phyloP scores from a whole-genome alignment of 1,284 basidiomycete genomes.

The Rhodotorula sp. region DNA sequence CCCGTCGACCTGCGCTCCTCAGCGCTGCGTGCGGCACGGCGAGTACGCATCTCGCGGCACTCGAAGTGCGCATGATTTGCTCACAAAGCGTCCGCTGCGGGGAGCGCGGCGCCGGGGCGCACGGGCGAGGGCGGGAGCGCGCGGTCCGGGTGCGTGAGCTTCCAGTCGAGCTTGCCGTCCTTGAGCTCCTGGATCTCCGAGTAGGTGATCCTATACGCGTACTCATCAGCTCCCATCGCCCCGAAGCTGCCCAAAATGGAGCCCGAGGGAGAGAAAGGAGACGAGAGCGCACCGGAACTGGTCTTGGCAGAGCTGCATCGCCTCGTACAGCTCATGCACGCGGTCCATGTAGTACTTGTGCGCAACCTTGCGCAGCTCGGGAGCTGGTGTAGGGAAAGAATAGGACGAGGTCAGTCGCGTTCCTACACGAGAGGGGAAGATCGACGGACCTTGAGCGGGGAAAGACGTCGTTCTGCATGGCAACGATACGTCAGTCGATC shows the following conservation, averaged over 20 bases:
- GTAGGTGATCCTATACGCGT: constrained; percentile 20
- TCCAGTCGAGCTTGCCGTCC: constrained; percentile 30
- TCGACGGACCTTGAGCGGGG: constrained; percentile 12
- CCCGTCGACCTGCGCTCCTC: no score
- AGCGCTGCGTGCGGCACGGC: no score
- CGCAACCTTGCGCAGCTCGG: constrained; percentile 34
- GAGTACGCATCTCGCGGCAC: no score
- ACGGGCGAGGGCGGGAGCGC: constrained; percentile 8
- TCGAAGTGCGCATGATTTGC: no score
- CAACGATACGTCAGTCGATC: not conserved
- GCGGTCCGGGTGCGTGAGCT: constrained; percentile 17
- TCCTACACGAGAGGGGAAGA: no score
- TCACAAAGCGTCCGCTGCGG: not conserved
- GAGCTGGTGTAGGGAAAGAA: not conserved
- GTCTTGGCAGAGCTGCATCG: constrained; percentile 34
- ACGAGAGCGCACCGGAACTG: constrained; percentile 28
- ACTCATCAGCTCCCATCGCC: no score
- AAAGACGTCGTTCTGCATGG: constrained; percentile 4
- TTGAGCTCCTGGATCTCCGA: constrained; percentile 36
- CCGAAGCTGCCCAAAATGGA: no score
- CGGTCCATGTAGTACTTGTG: constrained; percentile 40
- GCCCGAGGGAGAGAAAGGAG: not conserved
- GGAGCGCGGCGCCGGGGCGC: not conserved
- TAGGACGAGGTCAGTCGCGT: no score
- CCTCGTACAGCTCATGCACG: constrained; percentile 30